Evolutionary conservation across 805 yeast genomes (phyloP), one percentile per base, ranked within the genome.

Genomic region (Monosporozyma aerobia): DNA sequence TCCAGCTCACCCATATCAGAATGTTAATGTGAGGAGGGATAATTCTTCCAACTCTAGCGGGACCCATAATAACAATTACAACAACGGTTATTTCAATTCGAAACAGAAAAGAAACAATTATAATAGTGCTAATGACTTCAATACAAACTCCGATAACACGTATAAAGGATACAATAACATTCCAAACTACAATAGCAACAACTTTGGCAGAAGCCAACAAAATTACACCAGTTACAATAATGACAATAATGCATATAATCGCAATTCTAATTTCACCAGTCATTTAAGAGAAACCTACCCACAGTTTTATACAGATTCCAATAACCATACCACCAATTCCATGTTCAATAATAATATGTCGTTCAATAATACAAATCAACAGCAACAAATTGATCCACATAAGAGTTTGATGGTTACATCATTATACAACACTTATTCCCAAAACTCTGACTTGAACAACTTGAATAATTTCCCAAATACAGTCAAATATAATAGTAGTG

Each of bases 201-300:
- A 3, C 10, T 13, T 19, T 14, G 10, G 14, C 40, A 47, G 40
- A 47, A 32, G 11, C 13, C 33, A 30, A n/a, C 27, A 23, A 40
- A 40, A 19, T 5, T 19, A 19, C 14, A 40, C 19, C 27, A 40
- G 8, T 9, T 3, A 43, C 14, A 39, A 39, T 39, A 9, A 39
- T 25, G 5, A 23, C 19, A 8, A 11, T 3, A 19, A 6, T 11
- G 14, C 32, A 25, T 25, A 49, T 49, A 44, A 23, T 40, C 49
- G 51, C n/a, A 55, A 53, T 51, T 47, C 57, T 2, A 49, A 46
- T 22, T 52, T 62, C 9, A 51, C 60, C 13, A 53, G 51, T 27
- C 64, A 63, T 50, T 57, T 61, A 35, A 63, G 57, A 40, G 60
- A 61, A 46, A 54, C 62, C 0, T 61, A 62, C 40, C 60, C 66